A percentile compares a stretch with the other conserved stretches of the same genome.
These are phyloP conservation scores for Metschnikowia hibisci DNA, from an alignment of 805 yeast species.

Conservation along the genomic window DNA sequence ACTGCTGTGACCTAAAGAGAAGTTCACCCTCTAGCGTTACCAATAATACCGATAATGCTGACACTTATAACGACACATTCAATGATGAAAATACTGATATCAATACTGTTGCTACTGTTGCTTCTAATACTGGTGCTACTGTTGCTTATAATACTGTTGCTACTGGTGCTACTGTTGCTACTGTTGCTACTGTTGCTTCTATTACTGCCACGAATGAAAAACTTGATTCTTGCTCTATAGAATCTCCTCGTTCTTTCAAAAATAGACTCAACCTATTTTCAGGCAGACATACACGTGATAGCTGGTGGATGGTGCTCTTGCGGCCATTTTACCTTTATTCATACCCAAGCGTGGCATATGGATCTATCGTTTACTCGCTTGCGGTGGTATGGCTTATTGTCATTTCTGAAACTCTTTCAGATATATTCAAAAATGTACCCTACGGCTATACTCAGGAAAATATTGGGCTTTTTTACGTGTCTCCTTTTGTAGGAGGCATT, in stretches of 20 bases:
- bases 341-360: conserved; percentile 51
- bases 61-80: too few species aligned
- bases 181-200: not conserved
- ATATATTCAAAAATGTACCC: conserved; percentile 43
- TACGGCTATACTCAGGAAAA: conserved; percentile 44
- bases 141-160: not conserved
- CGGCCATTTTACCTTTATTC: conserved; percentile 50
- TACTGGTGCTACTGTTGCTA: not conserved
- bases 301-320: conserved; percentile 52
- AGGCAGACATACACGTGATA: conserved; percentile 48
- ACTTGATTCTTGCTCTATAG: not conserved
- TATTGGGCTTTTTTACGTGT: conserved; percentile 51
- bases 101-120: too few species aligned
- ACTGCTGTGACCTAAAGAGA: too few species aligned
- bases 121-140: too few species aligned
- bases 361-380: conserved; percentile 49
- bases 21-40: too few species aligned
- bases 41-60: too few species aligned
- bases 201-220: not conserved
- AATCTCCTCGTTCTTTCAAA: conserved; percentile 19
- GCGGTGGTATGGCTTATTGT: conserved; percentile 64
- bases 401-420: conserved; percentile 52
- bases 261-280: conserved; percentile 39
- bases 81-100: too few species aligned
- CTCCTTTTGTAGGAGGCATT: conserved; percentile 56